A percentile compares a stretch with the other conserved stretches of the same genome.
phyloP scores from a whole-genome alignment of 2,329 filamentous ascomycete genomes.

The Penicillium paneum region DNA sequence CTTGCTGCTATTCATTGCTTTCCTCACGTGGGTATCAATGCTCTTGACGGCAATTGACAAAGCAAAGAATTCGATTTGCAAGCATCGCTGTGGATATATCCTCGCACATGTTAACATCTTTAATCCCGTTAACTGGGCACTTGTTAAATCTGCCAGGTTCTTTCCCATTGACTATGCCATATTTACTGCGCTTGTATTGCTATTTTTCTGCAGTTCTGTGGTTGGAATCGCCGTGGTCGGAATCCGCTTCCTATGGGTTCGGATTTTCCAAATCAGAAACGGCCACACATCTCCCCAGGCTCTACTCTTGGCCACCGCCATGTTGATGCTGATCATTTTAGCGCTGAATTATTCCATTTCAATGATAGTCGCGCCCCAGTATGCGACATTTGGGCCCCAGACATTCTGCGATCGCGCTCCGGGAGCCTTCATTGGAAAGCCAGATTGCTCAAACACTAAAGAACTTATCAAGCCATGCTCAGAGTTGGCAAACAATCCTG shows the following conservation, averaged over 20 bases:
- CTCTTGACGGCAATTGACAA: constrained; percentile 95
- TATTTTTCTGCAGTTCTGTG: constrained; percentile 86
- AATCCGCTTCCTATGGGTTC: constrained; percentile 94
- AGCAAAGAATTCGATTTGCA: constrained; percentile 91
- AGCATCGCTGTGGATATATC: constrained; percentile 85
- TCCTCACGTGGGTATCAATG: constrained; percentile 86
- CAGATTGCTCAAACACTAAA: constrained; percentile 66
- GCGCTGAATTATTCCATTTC: constrained; percentile 90
- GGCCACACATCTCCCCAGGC: constrained; percentile 90
- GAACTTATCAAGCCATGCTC: constrained; percentile 78
- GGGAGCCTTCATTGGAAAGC: constrained; percentile 60
- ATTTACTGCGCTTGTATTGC: constrained; percentile 76
- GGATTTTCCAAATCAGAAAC: constrained; percentile 84
- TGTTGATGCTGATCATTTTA: constrained; percentile 83
- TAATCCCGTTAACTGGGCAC: constrained; percentile 89
- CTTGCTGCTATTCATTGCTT: constrained; percentile 67
- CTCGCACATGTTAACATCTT: constrained; percentile 85
- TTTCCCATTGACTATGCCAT: constrained; percentile 93
- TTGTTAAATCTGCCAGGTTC: constrained; percentile 73
- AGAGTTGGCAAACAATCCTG: constrained; percentile 67
- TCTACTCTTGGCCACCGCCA: constrained; percentile 81
- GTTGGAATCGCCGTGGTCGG: constrained; percentile 81
- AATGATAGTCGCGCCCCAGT: constrained; percentile 94
- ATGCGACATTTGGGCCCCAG: constrained; percentile 89
- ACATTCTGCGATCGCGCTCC: constrained; percentile 80